Base-by-base conservation (phyloP, 2,329 filamentous ascomycete genomes). In the Beauveria sp. region DNA sequence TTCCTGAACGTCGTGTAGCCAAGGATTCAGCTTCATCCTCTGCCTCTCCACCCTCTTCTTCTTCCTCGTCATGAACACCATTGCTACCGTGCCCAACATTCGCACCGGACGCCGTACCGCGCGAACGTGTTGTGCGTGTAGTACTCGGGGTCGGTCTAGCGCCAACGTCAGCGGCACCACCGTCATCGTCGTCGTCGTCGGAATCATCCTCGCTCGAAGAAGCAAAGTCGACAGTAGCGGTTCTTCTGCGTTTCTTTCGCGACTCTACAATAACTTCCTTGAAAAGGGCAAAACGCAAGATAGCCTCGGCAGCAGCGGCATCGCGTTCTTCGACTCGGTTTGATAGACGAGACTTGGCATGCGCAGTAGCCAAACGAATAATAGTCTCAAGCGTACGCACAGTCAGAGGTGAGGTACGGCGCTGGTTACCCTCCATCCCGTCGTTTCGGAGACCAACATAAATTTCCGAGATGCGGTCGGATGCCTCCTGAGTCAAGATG, bases 341-440 rank as follows among this genome's bases (percentile, higher is more conserved):
- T 1, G 92, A 96, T 7, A 99, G 80, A 34, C 94, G 86, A 7
- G 92, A 85, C 76, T 97, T 99, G 63, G 94, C 94, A 68, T 99
- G 94, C 1, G 94, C 94, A 0, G 93, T 97, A 5, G 94, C 90
- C 20, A 99, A 82, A 86, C 94, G 94, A 71, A 99, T 97, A n/a
- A 99, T 82, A 0, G 94, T 99, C 75, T 99, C 94, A 18, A 99
- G 81, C 2, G 93, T 97, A 86, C 94, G 91, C 7, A 96, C 93
- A 10, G 94, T 99, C 80, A 99, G 90, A 5, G 94, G 94, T 47
- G 90, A 93, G 0, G 94, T 99, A 67, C 92, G 88, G 67, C 94
- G 87, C 74, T 96, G 91, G 70, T 96, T 97, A 61, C 92, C 90
- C 69, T 96, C 89, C 77, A 99, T 87, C 71, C 97, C 93, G 68